These are phyloP conservation scores for apple (Malus domestica) DNA, from an alignment of 306 rosid species.

Conservation along the genomic window DNA sequence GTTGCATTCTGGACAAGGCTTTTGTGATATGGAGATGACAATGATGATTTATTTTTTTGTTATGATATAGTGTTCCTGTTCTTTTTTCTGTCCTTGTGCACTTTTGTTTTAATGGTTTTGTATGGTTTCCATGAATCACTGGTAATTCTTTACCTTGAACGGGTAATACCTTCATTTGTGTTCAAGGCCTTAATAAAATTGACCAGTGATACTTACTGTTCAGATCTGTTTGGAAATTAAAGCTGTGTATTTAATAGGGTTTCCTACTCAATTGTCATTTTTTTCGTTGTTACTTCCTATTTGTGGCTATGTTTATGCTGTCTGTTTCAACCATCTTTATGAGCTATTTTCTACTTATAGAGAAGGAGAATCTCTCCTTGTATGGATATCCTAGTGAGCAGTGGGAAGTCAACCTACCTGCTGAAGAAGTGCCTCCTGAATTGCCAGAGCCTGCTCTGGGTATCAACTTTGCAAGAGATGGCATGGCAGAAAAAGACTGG, in stretches of 20 bases:
- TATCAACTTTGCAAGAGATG: slow-evolving; percentile 92
- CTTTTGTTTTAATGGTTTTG: neutral
- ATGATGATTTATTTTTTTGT: neutral
- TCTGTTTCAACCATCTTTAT: slow-evolving; percentile 14
- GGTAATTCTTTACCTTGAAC: neutral
- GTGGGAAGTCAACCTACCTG: slow-evolving; percentile 98
- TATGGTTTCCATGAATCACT: neutral
- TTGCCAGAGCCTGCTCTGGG: slow-evolving; percentile 95
- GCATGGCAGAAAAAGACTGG: slow-evolving; percentile 93
- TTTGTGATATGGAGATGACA: neutral
- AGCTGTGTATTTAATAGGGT: neutral
- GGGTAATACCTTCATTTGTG: neutral
- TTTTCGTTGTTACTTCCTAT: slow-evolving; percentile 1
- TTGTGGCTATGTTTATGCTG: neutral
- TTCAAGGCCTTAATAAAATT: neutral
- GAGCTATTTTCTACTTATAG: slow-evolving; percentile 36
- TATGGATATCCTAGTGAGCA: slow-evolving; percentile 82
- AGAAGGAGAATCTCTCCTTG: slow-evolving; percentile 88
- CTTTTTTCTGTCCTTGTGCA: neutral
- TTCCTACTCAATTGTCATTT: neutral
- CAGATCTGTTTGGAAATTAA: neutral
- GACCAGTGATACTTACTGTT: neutral
- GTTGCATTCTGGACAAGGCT: neutral
- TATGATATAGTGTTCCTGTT: neutral
- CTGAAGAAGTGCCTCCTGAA: slow-evolving; percentile 97